Conservation (phyloP, 2,329 filamentous ascomycete species). For the Bipolaris victoriae region DNA sequence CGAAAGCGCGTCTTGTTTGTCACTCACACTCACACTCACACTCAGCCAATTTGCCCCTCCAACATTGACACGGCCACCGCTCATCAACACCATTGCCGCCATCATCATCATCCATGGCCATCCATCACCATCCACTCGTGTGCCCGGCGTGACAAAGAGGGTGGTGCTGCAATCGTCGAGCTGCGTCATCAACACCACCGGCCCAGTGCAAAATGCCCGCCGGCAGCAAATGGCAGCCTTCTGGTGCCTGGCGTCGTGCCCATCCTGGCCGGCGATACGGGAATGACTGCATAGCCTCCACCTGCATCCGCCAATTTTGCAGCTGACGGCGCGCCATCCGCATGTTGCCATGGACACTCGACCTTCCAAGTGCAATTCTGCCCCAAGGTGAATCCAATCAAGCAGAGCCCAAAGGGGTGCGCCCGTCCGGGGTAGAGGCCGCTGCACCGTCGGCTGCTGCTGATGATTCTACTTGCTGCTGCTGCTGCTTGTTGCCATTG, state of each 20-base stretch:
- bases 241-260: conserved; percentile 28
- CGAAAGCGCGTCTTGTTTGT: background rate
- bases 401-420: background rate
- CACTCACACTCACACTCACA: conserved; percentile 22
- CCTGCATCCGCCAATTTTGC: conserved; percentile 15
- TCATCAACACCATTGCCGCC: background rate
- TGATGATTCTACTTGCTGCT: background rate
- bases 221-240: conserved; percentile 28
- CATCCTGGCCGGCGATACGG: conserved; percentile 16
- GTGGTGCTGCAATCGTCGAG: conserved; percentile 16
- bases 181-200: conserved; percentile 17
- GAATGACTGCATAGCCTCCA: conserved; percentile 34
- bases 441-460: conserved; percentile 21
- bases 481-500: conserved; percentile 25
- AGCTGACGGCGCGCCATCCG: conserved; percentile 12
- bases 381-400: conserved; percentile 1
- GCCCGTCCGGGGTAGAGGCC: conserved; percentile 8
- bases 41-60: conserved; percentile 8
- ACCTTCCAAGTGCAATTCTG: background rate
- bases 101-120: background rate
- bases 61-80: no score
- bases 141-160: conserved; percentile 7
- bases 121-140: conserved; percentile 1
- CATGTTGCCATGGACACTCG: conserved; percentile 4
- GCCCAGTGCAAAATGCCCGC: conserved; percentile 30